Evolutionary conservation across 768 basidiomycete genomes (phyloP), one percentile per base, ranked within the genome.

Genomic region (Tylopilus plumbeoviolaceoides): DNA sequence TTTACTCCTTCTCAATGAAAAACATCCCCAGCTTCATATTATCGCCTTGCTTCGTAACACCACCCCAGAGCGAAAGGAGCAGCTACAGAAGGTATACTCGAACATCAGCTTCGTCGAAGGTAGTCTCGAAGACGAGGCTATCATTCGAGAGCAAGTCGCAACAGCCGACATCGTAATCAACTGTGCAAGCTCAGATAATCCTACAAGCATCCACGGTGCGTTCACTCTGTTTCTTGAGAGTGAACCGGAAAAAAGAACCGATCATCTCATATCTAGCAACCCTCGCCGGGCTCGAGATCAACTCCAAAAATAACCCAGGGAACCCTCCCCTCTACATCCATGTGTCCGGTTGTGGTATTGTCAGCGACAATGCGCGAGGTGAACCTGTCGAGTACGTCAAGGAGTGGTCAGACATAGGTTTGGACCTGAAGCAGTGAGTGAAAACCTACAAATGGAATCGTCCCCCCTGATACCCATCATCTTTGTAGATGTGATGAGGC

Each of bases 321-420:
- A 68, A 69, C 25, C 72, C 74, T 1, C 77, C 76, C 0, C 50
- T 77, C 27, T 78, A 75, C 48, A 66, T 78, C 44, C 75, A 78
- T 38, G 61, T 75, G 18, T 76, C 76, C 1, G 76, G 77, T 3
- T 61, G 64, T 11, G 75, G 71, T 18, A 70, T 78, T 42, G 44
- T 70, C 31, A 70, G 70, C 49, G 73, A 78, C 62, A 73, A 73
- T 51, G 66, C 72, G 5, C 66, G 66, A 21, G 76, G 76, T 12
- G 73, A 76, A 55, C 57, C 58, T 17, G 55, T 72, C 20, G 66
- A 68, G 6, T 50, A 63, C 25, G 59, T 73, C 54, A 65, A 65
- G 17, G 61, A 61, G 30, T 75, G 73, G 63, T 63, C 67, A 4
- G 77, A 79, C 50, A 65, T 72, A 5, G 69, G 65, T 36, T 67